These are phyloP conservation scores for Lagenaria siceraria DNA, from an alignment of 306 rosid genomes.

Conservation along the genomic window DNA sequence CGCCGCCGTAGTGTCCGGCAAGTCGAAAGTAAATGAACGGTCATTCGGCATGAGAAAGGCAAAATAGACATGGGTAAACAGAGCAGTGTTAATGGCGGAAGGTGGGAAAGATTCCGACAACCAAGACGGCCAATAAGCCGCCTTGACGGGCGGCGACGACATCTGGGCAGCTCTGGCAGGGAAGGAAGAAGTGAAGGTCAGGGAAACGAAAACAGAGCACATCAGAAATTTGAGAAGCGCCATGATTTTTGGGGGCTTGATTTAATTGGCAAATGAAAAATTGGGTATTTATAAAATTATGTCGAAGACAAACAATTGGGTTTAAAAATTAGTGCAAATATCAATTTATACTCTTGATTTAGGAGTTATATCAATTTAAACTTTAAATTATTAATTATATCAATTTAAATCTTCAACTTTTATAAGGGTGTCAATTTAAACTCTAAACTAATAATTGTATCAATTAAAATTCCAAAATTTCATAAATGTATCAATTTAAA, in stretches of 20 bases:
- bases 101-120: slow-evolving; percentile 27
- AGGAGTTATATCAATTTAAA: no score
- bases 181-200: background rate
- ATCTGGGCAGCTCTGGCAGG: background rate
- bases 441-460: no score
- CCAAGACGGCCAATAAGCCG: slow-evolving; percentile 36
- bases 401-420: no score
- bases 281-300: background rate
- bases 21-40: slow-evolving; percentile 19
- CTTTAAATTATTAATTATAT: no score
- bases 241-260: background rate
- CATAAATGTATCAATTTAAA: no score
- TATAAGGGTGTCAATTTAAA: no score
- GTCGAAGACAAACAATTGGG: background rate
- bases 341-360: no score
- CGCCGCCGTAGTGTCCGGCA: slow-evolving; percentile 16
- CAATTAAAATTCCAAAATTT: no score
- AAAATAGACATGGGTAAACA: slow-evolving; percentile 51
- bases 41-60: slow-evolving; percentile 41
- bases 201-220: background rate
- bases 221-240: background rate
- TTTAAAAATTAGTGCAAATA: no score
- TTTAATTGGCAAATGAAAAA: background rate
- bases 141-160: slow-evolving; percentile 25
- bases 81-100: slow-evolving; percentile 49